These are phyloP conservation scores for Eurotiales sp. DNA, from an alignment of 2,329 filamentous ascomycete species.

Conservation along the genomic window DNA sequence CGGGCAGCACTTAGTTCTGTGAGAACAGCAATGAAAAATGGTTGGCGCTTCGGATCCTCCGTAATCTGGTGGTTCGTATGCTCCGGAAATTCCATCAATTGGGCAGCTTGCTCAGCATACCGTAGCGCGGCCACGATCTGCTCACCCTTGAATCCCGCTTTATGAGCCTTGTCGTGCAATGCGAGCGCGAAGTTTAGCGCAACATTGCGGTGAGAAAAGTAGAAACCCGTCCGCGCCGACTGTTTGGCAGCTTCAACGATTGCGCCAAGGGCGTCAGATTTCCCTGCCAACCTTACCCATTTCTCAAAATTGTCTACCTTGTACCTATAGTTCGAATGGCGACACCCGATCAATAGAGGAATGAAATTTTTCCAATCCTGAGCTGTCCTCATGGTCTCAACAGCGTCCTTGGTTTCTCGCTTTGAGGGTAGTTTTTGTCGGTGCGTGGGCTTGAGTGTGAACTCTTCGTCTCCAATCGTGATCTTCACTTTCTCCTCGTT, in stretches of 20 bases:
- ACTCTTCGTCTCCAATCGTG: slow-evolving; percentile 36
- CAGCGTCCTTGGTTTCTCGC: slow-evolving; percentile 26
- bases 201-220: slow-evolving; percentile 22
- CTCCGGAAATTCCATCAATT: slow-evolving; percentile 34
- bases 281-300: slow-evolving; percentile 36
- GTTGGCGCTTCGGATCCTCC: slow-evolving; percentile 36
- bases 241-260: slow-evolving; percentile 37
- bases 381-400: slow-evolving; percentile 34
- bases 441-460: slow-evolving; percentile 36
- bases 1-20: slow-evolving; percentile 45
- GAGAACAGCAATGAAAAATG: slow-evolving; percentile 41
- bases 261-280: slow-evolving; percentile 30
- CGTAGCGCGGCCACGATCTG: slow-evolving; percentile 26
- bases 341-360: slow-evolving; percentile 38
- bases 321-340: slow-evolving; percentile 26
- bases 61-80: slow-evolving; percentile 23
- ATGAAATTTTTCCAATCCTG: slow-evolving; percentile 40
- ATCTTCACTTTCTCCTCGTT: slow-evolving; percentile 39
- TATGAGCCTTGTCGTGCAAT: slow-evolving; percentile 33
- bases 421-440: slow-evolving; percentile 30
- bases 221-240: slow-evolving; percentile 33
- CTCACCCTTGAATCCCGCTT: slow-evolving; percentile 31
- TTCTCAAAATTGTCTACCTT: slow-evolving; percentile 27
- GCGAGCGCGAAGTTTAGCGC: slow-evolving; percentile 21
- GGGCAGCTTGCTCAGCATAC: slow-evolving; percentile 32